Percentiles rank a stretch among this genome's conserved stretches.
phyloP scores from a whole-genome alignment of 345 rosid genomes.

The Melaleuca quinquenervia region DNA sequence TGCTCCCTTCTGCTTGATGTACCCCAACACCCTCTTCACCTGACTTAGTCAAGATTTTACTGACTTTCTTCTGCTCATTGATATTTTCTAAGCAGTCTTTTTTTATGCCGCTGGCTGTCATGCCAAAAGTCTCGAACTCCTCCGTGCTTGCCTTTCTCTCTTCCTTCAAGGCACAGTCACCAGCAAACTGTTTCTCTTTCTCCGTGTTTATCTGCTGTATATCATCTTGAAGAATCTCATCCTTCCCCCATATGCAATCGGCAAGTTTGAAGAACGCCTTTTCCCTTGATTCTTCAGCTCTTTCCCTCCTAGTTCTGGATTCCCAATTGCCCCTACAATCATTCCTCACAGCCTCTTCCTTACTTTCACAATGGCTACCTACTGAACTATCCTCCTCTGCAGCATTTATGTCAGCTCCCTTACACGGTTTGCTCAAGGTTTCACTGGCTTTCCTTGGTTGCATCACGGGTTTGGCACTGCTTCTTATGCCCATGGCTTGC shows the following conservation, averaged over 20 bases:
- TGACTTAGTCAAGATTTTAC: background rate
- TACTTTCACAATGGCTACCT: background rate
- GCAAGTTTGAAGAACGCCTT: background rate
- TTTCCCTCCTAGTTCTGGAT: background rate
- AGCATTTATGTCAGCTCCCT: constrained; percentile 18
- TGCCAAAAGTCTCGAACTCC: background rate
- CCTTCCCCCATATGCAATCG: background rate
- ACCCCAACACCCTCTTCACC: background rate
- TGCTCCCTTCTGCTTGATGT: background rate
- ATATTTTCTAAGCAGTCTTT: background rate
- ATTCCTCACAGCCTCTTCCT: background rate
- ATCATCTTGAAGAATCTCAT: background rate
- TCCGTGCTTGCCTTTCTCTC: background rate
- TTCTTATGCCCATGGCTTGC: background rate
- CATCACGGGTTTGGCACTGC: background rate
- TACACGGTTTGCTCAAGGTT: constrained; percentile 8
- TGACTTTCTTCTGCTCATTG: background rate
- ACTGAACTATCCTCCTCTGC: background rate
- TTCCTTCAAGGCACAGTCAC: background rate
- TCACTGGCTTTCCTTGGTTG: background rate
- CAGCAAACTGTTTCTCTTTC: background rate
- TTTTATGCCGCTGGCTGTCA: background rate
- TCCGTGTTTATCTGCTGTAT: background rate
- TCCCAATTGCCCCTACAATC: background rate
- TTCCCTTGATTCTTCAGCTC: background rate